Percentiles rank a stretch among this genome's conserved stretches.
Conservation (phyloP, 2,329 filamentous ascomycete genomes). For the Penicillium thymicola region DNA sequence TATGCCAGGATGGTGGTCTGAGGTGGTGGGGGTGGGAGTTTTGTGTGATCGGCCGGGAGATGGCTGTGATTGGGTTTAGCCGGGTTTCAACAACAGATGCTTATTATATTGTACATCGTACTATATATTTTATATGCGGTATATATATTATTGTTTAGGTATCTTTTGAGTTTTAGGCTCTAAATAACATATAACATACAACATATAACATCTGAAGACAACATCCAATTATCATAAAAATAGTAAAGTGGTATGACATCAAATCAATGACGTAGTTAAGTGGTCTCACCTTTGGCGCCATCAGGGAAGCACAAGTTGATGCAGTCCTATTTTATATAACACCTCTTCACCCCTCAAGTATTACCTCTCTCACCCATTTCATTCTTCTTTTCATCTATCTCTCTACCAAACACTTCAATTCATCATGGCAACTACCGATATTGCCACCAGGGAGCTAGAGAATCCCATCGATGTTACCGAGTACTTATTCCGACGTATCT, state of each 20-base stretch:
- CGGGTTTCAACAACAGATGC: background rate
- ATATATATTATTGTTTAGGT: too few relatives aligned
- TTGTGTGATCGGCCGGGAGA: constrained; percentile 18
- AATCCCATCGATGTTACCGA: constrained; percentile 46
- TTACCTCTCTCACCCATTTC: background rate
- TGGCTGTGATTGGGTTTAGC: constrained; percentile 17
- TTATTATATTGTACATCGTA: background rate
- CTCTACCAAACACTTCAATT: background rate
- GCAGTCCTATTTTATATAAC: background rate
- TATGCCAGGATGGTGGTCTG: constrained; percentile 1
- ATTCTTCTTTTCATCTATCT: background rate
- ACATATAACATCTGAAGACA: too few relatives aligned
- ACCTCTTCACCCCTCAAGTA: too few relatives aligned
- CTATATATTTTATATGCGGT: too few relatives aligned
- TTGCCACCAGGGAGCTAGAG: constrained; percentile 44
- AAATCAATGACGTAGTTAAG: constrained; percentile 23
- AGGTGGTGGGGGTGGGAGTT: constrained; percentile 11
- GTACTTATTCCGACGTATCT: constrained; percentile 50
- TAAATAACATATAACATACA: background rate
- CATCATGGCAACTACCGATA: constrained; percentile 38
- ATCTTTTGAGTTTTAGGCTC: background rate
- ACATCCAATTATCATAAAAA: background rate
- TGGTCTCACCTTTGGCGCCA: background rate
- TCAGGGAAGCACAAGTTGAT: background rate
- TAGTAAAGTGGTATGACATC: constrained; percentile 20